These are phyloP conservation scores for Begonia fuchsioides DNA, from an alignment of 306 rosid species.

Conservation along the genomic window DNA sequence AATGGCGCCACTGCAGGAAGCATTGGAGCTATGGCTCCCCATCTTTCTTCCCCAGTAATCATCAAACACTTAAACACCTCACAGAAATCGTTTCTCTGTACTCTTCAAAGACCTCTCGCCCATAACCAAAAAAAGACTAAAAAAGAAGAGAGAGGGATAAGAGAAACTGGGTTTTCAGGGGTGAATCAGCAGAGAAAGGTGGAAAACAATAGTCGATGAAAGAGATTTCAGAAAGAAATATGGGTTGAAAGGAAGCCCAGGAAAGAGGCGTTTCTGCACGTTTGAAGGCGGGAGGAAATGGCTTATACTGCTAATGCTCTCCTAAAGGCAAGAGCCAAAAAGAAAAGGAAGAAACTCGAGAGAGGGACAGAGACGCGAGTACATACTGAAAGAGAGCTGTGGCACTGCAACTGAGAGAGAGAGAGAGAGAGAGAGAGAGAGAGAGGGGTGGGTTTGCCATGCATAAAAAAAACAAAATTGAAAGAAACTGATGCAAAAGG, in stretches of 20 bases:
- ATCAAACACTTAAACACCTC: neutral
- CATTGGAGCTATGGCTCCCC: slow-evolving; percentile 19
- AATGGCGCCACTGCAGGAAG: slow-evolving; percentile 27
- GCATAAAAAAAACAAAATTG: too few species aligned
- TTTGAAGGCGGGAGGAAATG: too few species aligned
- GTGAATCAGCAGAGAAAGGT: neutral
- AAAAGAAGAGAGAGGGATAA: neutral
- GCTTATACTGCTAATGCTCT: too few species aligned
- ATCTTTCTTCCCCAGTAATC: slow-evolving; percentile 13
- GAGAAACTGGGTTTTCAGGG: neutral
- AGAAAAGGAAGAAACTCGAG: neutral
- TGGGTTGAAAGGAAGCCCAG: neutral
- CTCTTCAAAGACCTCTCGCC: neutral
- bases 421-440: neutral
- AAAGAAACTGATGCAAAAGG: too few species aligned
- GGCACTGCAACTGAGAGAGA: neutral
- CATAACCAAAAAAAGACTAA: neutral
- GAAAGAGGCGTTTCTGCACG: too few species aligned
- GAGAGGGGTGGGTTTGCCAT: neutral
- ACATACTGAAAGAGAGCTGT: too few species aligned
- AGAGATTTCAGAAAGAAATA: neutral
- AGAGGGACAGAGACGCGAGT: neutral
- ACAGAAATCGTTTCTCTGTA: neutral
- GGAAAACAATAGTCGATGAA: neutral
- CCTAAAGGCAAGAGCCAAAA: neutral